A percentile compares a stretch with the other conserved stretches of the same genome.
These are phyloP conservation scores for Hypholoma sublateritium DNA, from an alignment of 768 basidiomycete genomes.

Conservation along the genomic window DNA sequence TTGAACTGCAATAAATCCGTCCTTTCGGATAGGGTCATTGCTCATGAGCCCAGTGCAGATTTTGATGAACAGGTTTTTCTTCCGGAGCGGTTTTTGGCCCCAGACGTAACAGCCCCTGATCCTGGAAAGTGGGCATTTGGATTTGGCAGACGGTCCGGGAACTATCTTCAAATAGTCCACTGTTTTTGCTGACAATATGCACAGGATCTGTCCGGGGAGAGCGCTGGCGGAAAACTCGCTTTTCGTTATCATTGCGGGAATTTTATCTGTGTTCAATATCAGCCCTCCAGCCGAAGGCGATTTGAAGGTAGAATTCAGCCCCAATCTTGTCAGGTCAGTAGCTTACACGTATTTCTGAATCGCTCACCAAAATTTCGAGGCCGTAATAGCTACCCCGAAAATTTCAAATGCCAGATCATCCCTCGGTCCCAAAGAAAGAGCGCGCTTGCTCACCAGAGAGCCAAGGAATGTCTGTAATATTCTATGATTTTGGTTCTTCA, in stretches of 20 bases:
- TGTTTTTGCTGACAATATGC: no score
- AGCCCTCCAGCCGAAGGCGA: neutral
- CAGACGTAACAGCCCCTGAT: neutral
- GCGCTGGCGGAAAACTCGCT: constrained; percentile 15
- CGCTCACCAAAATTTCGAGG: neutral
- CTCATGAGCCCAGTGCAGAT: constrained; percentile 1
- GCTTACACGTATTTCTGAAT: neutral
- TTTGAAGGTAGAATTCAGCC: neutral
- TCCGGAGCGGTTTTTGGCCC: constrained; percentile 14
- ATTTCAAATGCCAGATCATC: neutral
- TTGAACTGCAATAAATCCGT: no score
- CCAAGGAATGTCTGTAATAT: no score
- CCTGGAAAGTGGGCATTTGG: constrained; percentile 1
- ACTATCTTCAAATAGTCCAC: no score
- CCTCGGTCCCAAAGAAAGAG: neutral
- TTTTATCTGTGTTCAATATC: constrained; percentile 9
- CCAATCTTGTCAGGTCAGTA: neutral
- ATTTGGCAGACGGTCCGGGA: neutral
- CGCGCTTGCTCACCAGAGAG: no score
- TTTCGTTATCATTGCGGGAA: constrained; percentile 9
- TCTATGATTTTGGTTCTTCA: no score
- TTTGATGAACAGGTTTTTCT: constrained; percentile 12
- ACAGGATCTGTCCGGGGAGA: constrained; percentile 17
- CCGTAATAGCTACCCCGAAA: neutral
- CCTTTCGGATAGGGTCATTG: constrained; percentile 14